Conservation (phyloP, 768 basidiomycete species). For the Auricularia sp. region DNA sequence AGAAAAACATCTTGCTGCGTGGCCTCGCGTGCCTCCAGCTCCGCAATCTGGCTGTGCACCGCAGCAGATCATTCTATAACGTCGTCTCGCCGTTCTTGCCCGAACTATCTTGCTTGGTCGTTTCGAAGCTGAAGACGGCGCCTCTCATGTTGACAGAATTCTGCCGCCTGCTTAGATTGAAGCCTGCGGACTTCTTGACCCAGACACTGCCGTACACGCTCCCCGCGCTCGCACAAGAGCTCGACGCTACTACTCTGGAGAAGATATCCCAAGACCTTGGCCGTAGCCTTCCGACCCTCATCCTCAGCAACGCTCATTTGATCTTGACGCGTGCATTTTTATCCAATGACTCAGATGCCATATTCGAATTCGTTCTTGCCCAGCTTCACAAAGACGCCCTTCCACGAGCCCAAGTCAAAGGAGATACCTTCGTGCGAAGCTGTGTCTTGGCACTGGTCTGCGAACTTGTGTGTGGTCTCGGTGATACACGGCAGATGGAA, state of each 20-base stretch:
- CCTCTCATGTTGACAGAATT: slow-evolving; percentile 52
- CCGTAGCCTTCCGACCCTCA: slow-evolving; percentile 35
- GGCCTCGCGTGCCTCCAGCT: slow-evolving; percentile 64
- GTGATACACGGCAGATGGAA: slow-evolving; percentile 47
- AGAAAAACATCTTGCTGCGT: slow-evolving; percentile 58
- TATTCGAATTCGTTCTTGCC: slow-evolving; percentile 51
- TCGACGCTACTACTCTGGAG: slow-evolving; percentile 49
- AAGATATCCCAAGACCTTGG: slow-evolving; percentile 47
- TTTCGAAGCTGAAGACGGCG: slow-evolving; percentile 46
- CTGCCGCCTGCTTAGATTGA: slow-evolving; percentile 56
- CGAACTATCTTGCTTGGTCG: slow-evolving; percentile 54
- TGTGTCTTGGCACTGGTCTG: slow-evolving; percentile 62
- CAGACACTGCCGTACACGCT: slow-evolving; percentile 55
- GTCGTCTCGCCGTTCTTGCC: slow-evolving; percentile 63
- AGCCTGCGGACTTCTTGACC: slow-evolving; percentile 50
- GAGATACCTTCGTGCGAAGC: slow-evolving; percentile 45
- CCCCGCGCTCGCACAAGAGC: slow-evolving; percentile 56
- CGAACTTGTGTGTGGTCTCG: slow-evolving; percentile 67
- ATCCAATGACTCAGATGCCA: slow-evolving; percentile 47
- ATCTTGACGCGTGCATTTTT: slow-evolving; percentile 64
- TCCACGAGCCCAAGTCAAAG: slow-evolving; percentile 21
- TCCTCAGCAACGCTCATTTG: slow-evolving; percentile 45
- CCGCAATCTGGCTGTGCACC: slow-evolving; percentile 39
- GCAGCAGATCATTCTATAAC: slow-evolving; percentile 53
- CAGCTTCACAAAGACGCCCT: slow-evolving; percentile 41